Evolutionary conservation across 345 rosid genomes (phyloP).

Genomic region (Eucalyptus caleyi): DNA sequence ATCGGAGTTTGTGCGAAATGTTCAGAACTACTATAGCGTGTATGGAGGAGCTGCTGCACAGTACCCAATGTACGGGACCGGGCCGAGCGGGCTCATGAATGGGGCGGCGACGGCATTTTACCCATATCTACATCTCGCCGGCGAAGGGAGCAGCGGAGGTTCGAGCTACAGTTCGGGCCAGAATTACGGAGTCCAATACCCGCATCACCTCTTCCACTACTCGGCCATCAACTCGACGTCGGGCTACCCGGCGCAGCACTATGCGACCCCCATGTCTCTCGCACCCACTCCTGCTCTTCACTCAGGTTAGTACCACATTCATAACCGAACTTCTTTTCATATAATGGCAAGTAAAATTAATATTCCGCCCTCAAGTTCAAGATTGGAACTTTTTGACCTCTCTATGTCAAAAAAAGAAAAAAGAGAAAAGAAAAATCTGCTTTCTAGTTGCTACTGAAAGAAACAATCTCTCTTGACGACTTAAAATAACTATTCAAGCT

Average conservation of each 20-base stretch:
- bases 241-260: conserved; percentile 52
- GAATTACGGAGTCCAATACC: conserved; percentile 57
- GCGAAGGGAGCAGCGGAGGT: conserved; percentile 43
- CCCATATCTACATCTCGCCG: conserved; percentile 80
- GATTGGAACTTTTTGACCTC: not conserved
- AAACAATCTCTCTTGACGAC: not conserved
- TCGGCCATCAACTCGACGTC: conserved; percentile 45
- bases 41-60: conserved; percentile 78
- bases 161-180: conserved; percentile 48
- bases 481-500: not conserved
- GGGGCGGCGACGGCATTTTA: conserved; percentile 57
- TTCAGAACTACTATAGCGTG: conserved; percentile 72
- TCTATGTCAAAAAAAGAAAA: not conserved
- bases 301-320: conserved; percentile 33
- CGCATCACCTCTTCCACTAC: conserved; percentile 69
- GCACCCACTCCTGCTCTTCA: conserved; percentile 74
- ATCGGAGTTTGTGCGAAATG: not conserved
- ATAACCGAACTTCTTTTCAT: not conserved
- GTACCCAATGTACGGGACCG: conserved; percentile 65
- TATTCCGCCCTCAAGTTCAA: not conserved
- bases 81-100: conserved; percentile 44
- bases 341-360: not conserved
- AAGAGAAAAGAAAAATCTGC: not conserved
- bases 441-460: not conserved
- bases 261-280: conserved; percentile 66